phyloP scores from a whole-genome alignment of 108 stramenopile genomes.

The Stephanodiscus minutulus region DNA sequence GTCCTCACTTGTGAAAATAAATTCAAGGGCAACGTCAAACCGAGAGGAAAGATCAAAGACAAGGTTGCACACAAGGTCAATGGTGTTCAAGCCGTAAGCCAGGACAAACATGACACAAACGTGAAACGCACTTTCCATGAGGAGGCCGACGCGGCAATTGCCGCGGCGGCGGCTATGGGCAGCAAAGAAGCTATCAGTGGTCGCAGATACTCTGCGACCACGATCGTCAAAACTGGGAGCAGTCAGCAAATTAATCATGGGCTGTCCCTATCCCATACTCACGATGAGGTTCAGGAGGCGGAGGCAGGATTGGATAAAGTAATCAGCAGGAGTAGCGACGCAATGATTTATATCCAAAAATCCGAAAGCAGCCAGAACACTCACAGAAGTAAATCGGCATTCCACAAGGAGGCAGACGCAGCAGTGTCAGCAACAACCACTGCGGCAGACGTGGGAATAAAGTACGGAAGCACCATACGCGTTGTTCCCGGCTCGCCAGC shows the following conservation, averaged over 20 bases:
- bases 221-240: no score
- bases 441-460: background rate
- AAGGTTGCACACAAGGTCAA: background rate
- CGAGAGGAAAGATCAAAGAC: background rate
- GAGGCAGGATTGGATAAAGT: background rate
- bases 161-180: background rate
- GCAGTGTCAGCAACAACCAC: background rate
- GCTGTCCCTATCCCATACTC: no score
- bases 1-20: background rate
- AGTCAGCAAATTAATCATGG: no score
- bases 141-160: background rate
- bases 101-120: background rate
- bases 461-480: background rate
- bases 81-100: background rate
- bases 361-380: background rate
- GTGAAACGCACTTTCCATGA: background rate
- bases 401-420: background rate
- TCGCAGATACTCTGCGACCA: no score
- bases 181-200: background rate
- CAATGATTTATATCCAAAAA: background rate
- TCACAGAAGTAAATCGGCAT: background rate
- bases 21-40: background rate
- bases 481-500: background rate
- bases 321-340: background rate
- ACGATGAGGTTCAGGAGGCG: background rate